Base-by-base conservation (phyloP, 2,329 filamentous ascomycete species). In the Fusarium musae region DNA sequence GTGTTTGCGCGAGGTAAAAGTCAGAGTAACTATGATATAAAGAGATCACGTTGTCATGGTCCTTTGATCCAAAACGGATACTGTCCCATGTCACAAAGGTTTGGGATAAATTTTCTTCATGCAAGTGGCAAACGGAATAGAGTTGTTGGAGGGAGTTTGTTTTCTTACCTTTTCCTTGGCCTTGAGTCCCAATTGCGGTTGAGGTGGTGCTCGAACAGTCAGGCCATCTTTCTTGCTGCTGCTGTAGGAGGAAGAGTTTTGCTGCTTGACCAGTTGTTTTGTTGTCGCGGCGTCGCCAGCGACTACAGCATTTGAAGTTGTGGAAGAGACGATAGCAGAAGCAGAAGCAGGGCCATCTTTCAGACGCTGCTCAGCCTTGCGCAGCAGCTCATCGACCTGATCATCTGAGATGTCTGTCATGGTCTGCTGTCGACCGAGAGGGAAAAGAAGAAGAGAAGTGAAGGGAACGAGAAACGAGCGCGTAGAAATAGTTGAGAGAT, bases 1-100 rank as follows among this genome's bases (percentile, higher is more conserved):
- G 15, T 57, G 69, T 68, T 71, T 71, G 63, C 60, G 58, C 60
- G 23, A 40, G 54, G 39, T 50, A 62, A 62, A 74, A 78, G 75
- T 93, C 91, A 92, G 90, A 92, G 91, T 93, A 93, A 93, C 91
- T 93, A 92, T 92, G 85, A 87, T 83, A 81, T 82, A 82, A 84
- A 83, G 83, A 75, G 78, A 86, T 86, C 86, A 87, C 83, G 88
- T 86, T 83, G 84, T 82, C 90, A 90, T 88, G 89, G 92, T 90
- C 75, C 72, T 69, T 74, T 81, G 75, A 80, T 81, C 82, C 83
- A 84, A 82, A 81, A 83, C 81, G 81, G 79, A 82, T 77, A 69
- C 78, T 76, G 78, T 79, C 77, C 81, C 78, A 78, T 79, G 81
- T 84, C 83, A 84, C 62, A 70, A 76, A 78, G 78, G 79, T 50